phyloP scores from a whole-genome alignment of 495 filamentous ascomycete species.

The Xylaria grammica region DNA sequence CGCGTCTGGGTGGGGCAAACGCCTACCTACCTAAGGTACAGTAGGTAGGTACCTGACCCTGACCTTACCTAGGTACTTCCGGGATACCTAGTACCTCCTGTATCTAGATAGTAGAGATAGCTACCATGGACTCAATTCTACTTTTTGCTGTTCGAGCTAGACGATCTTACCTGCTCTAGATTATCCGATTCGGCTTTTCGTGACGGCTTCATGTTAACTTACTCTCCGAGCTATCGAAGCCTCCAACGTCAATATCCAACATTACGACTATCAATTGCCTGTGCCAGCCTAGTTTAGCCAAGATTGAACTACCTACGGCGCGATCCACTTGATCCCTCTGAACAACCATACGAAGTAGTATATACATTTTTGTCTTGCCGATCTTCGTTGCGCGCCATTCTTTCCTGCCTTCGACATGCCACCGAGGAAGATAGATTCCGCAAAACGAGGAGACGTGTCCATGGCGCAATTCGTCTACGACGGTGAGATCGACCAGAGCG shows the following conservation, averaged over 20 bases:
- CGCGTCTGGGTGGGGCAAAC: background rate
- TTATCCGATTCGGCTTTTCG: no score
- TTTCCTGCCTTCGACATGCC: conserved; percentile 10
- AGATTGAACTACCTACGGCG: background rate
- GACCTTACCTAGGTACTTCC: no score
- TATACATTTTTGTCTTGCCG: no score
- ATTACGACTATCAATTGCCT: background rate
- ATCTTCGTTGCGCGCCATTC: background rate
- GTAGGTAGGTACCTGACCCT: no score
- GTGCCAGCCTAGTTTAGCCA: background rate
- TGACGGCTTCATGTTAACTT: no score
- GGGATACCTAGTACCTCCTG: no score
- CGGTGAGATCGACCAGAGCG: conserved; percentile 34
- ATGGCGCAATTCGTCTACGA: conserved; percentile 48
- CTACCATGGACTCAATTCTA: no score
- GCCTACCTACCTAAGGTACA: background rate
- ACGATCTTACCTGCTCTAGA: no score
- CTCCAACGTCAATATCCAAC: background rate
- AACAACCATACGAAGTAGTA: no score
- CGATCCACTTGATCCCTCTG: background rate
- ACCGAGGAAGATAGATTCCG: conserved; percentile 12
- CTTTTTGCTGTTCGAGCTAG: no score
- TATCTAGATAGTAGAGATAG: no score
- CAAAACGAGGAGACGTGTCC: conserved; percentile 38
- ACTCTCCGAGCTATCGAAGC: no score